Base-by-base conservation (phyloP, 2,329 filamentous ascomycete species). In the Cladosporium sp. region DNA sequence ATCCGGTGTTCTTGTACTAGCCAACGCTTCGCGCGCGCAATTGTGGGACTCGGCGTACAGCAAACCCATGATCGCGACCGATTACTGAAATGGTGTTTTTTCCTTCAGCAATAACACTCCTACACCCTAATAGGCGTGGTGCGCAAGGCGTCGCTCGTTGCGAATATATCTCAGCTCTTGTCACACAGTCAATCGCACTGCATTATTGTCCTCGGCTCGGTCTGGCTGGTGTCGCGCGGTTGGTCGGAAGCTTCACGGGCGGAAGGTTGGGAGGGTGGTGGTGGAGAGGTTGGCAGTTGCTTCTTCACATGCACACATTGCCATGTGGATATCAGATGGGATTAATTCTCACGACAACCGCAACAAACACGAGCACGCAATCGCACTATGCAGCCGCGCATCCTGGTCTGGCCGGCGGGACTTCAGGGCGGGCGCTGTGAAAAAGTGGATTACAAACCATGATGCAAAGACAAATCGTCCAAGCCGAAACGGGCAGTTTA, bases 361-460 rank as follows among this genome's bases (percentile, higher is more conserved):
- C 32, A 32, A 41, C 61, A 30, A 64, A 52, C 51, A 64, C 61
- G 21, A 64, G 61, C 61, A 64, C 61, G 61, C 61, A 64, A 64
- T 64, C 61, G 61, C 61, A 64, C 60, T 57, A 64, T 64, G 26
- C 32, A 57, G 51, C 21, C 32, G 61, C 24, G 41, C 41, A 47
- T 47, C 41, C 41, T 47, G 41, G 41, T 47, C 61, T 51, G 41
- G 54, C 36, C 26, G 62, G 62, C 62, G 52, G 62, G 41, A 44
- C 41, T 10, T 21, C 62, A 59, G 54, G 44, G 63, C 54, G 63
- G 52, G 52, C 55, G 32, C 24, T 52, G 41, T 34, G 57, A 61
- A 32, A 66, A 66, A 66, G 64, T 49, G 58, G 64, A 66, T 66
- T 66, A 66, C 64, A 44, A 66, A 66, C 64, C 58, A 66, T 66